Evolutionary conservation across 495 filamentous ascomycete genomes (phyloP).

Genomic region (Hypoxylon subgilvum): DNA sequence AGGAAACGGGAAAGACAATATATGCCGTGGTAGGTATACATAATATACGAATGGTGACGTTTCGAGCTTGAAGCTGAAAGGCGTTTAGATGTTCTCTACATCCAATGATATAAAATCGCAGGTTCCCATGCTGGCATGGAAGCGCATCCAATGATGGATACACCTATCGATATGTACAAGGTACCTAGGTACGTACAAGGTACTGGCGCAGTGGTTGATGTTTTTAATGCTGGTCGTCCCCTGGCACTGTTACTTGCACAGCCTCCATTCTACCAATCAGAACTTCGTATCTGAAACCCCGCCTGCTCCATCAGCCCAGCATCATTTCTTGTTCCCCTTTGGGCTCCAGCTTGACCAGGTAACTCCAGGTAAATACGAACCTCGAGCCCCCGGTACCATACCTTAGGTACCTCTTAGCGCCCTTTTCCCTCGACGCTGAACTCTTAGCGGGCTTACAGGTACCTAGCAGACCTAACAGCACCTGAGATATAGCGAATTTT

Average conservation of each 20-base stretch:
- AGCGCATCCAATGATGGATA: not conserved
- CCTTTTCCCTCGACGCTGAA: not conserved
- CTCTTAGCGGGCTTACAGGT: too few relatives aligned
- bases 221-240: not conserved
- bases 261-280: constrained; percentile 33
- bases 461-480: too few relatives aligned
- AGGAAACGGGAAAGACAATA: constrained; percentile 6
- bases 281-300: constrained; percentile 33
- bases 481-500: too few relatives aligned
- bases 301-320: constrained; percentile 24
- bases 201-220: not conserved
- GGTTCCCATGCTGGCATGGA: too few relatives aligned
- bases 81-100: too few relatives aligned
- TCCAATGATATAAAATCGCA: too few relatives aligned
- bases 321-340: constrained; percentile 21
- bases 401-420: not conserved
- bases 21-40: not conserved
- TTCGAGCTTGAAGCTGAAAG: constrained; percentile 12
- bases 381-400: constrained; percentile 10
- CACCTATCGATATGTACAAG: not conserved
- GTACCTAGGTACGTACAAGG: not conserved
- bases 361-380: constrained; percentile 19
- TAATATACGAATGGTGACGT: constrained; percentile 3
- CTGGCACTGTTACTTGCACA: constrained; percentile 27
- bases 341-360: too few relatives aligned